Percentiles rank a stretch among this genome's conserved stretches.
phyloP scores from a whole-genome alignment of 2,329 filamentous ascomycete genomes.

The Zasmidium citrigriseum region DNA sequence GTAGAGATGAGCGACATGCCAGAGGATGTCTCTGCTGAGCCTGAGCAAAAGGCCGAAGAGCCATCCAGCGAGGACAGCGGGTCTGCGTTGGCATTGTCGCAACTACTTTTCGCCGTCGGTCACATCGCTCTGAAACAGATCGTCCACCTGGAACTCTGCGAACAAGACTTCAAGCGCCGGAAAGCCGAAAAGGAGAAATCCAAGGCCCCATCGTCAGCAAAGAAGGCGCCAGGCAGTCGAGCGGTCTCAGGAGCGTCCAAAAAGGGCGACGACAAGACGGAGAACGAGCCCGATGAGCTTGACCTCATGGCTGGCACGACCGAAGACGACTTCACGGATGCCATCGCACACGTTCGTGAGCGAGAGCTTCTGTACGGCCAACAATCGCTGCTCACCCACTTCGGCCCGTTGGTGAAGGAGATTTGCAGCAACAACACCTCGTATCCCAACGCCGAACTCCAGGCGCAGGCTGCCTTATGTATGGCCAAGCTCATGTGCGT shows the following conservation, averaged over 20 bases:
- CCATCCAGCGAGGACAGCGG: slow-evolving; percentile 13
- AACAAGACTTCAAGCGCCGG: slow-evolving; percentile 94
- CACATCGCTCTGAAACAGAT: slow-evolving; percentile 99
- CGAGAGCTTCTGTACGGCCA: slow-evolving; percentile 81
- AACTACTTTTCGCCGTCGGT: slow-evolving; percentile 90
- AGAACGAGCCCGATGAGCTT: slow-evolving; percentile 78
- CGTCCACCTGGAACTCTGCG: slow-evolving; percentile 95
- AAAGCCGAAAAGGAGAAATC: slow-evolving; percentile 87
- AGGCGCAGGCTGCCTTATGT: slow-evolving; percentile 90
- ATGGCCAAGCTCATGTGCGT: slow-evolving; percentile 99
- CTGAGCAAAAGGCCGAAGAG: slow-evolving; percentile 24
- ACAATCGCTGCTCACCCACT: slow-evolving; percentile 81
- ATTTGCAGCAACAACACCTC: slow-evolving; percentile 93
- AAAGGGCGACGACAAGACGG: slow-evolving; percentile 51
- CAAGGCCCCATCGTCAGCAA: slow-evolving; percentile 25
- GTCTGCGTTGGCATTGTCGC: slow-evolving; percentile 72
- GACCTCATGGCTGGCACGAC: slow-evolving; percentile 96
- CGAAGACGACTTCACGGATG: slow-evolving; percentile 89
- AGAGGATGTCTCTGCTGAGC: slow-evolving; percentile 23
- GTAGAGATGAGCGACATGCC: slow-evolving; percentile 41
- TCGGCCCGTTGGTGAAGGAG: slow-evolving; percentile 87
- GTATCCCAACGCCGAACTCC: slow-evolving; percentile 85
- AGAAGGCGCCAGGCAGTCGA: slow-evolving; percentile 34
- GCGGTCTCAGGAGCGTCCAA: slow-evolving; percentile 33
- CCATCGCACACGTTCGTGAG: slow-evolving; percentile 81